Percentiles rank a stretch among this genome's conserved stretches.
Conservation (phyloP, 2,329 filamentous ascomycete species). For the Aspergillus calidoustus region DNA sequence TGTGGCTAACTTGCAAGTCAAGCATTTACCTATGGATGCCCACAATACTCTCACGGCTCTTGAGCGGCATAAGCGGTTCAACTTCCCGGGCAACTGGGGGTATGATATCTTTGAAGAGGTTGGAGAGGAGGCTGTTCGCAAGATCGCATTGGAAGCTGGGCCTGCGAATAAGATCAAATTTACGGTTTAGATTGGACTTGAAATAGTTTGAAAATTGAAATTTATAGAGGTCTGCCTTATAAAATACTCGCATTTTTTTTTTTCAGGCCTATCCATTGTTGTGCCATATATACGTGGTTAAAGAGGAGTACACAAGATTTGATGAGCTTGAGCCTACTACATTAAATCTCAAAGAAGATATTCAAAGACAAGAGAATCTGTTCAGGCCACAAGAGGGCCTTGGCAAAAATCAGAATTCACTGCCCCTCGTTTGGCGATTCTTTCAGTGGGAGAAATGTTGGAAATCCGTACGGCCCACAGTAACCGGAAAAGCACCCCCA, state of each 20-base stretch:
- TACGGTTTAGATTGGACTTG: constrained; percentile 23
- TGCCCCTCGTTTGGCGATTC: background rate
- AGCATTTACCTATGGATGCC: constrained; percentile 31
- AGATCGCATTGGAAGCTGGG: constrained; percentile 23
- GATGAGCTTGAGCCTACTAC: background rate
- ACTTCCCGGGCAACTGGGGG: constrained; percentile 38
- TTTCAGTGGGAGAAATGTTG: background rate
- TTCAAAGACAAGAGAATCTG: background rate
- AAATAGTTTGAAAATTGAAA: background rate
- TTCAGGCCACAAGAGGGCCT: background rate
- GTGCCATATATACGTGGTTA: too few species aligned
- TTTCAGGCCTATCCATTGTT: background rate
- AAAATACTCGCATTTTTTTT: background rate
- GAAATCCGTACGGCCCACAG: background rate
- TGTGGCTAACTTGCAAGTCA: constrained; percentile 48
- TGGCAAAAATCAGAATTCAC: background rate
- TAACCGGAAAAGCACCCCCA: constrained; percentile 3
- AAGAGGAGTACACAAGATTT: too few species aligned
- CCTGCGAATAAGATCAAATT: constrained; percentile 28
- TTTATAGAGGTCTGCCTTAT: background rate
- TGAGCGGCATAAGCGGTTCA: constrained; percentile 39
- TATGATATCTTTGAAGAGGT: constrained; percentile 41
- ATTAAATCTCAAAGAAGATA: background rate
- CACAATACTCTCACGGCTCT: constrained; percentile 34
- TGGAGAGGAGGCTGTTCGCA: constrained; percentile 28